Evolutionary conservation across 768 basidiomycete species (phyloP).

Genomic region (Hericium coralloides): DNA sequence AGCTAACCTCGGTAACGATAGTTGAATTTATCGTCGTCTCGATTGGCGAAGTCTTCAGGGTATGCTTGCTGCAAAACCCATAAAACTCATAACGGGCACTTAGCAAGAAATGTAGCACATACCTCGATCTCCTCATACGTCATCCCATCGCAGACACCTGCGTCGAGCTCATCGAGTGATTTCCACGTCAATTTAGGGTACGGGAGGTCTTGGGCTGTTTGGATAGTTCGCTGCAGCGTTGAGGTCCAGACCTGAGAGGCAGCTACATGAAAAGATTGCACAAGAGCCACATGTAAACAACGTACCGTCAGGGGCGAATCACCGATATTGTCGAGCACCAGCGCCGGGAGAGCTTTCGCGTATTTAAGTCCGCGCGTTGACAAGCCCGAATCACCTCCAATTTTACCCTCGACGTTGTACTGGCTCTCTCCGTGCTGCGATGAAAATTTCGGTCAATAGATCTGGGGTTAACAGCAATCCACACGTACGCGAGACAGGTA

Average conservation of each 20-base stretch:
- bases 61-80: conserved; percentile 62
- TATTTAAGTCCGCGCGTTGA: conserved; percentile 83
- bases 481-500: conserved; percentile 83
- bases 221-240: conserved; percentile 87
- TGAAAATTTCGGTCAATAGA: conserved; percentile 5
- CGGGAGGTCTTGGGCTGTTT: conserved; percentile 75
- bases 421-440: conserved; percentile 93
- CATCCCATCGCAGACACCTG: conserved; percentile 99
- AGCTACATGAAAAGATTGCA: neutral
- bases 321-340: conserved; percentile 88
- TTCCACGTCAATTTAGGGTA: conserved; percentile 98
- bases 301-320: conserved; percentile 77
- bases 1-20: conserved; percentile 79
- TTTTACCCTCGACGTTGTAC: conserved; percentile 93
- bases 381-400: conserved; percentile 92
- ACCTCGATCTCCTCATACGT: conserved; percentile 99
- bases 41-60: conserved; percentile 96
- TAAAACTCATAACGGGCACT: neutral
- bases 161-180: conserved; percentile 94
- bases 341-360: conserved; percentile 71
- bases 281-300: neutral
- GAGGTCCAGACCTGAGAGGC: conserved; percentile 88
- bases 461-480: neutral
- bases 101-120: neutral
- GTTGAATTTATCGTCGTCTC: conserved; percentile 99